Evolutionary conservation across 106 monocot species (phyloP), one percentile per base, ranked within the genome.

Genomic region (Allium cepa): DNA sequence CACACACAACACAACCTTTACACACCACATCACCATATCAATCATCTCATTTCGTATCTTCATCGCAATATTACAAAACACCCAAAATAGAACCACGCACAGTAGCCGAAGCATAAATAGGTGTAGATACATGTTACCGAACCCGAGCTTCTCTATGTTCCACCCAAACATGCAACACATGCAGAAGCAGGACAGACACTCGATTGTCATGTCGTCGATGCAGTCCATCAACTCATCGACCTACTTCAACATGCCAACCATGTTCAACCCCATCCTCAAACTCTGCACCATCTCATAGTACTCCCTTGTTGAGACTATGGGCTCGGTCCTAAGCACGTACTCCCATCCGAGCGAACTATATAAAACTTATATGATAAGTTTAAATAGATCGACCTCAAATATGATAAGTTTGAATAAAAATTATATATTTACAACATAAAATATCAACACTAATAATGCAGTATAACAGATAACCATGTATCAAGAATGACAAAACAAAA

Each of bases 81-180:
- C 66, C 73, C 73, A 73, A 0, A 73, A 56, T 6, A 64, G 73
- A 3, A 64, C 73, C 15, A 65, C 52, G 46, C 73, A 73, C 5
- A 73, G 63, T 13, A 73, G 17, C 47, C 56, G 65, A 56, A 73
- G 65, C 17, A 51, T 64, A 45, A 64, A 45, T 11, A 56, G 45
- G 53, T 73, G 73, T 1, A 73, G 57, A 14, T 73, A 73, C 73
- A 64, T 73, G 53, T 73, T 73, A 12, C 73, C 73, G 14, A 73
- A 73, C 16, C 63, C 73, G 1, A 73, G 46, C 36, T 64, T 73
- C 53, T 73, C 73, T 64, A 73, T 64, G n/a, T 73, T 73, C 73
- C 73, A 73, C 4, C 73, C 73, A 13, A 66, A 73, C 9, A 73
- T 10, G 57, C 64, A 73, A 28, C 57, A 73, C 17, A 11, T 57